Evolutionary conservation across 257 asterid species (phyloP).

Genomic region (Solanum virginianum): DNA sequence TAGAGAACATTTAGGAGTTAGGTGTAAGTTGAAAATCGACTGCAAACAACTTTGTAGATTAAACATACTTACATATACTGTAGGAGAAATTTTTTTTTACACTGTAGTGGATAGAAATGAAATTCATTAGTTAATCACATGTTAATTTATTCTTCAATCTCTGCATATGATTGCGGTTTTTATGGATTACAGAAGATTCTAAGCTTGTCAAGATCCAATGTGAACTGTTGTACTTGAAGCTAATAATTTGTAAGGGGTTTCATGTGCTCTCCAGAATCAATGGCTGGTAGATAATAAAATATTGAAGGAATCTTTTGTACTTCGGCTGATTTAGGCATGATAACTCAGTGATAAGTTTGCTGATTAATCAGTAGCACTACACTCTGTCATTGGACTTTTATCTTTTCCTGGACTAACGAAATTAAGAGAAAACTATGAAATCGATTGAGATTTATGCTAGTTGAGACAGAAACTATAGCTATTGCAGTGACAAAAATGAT

Average conservation of each 20-base stretch:
- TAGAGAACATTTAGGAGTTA: background rate
- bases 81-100: background rate
- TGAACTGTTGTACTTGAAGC: background rate
- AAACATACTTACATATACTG: background rate
- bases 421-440: background rate
- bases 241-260: background rate
- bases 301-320: background rate
- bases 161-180: background rate
- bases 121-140: background rate
- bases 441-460: background rate
- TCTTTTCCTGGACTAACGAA: background rate
- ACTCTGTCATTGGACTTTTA: background rate
- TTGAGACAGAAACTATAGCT: background rate
- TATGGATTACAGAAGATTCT: background rate
- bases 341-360: background rate
- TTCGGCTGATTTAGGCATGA: background rate
- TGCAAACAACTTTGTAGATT: background rate
- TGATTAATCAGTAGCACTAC: background rate
- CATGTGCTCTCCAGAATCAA: slow-evolving; percentile 1
- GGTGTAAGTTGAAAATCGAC: background rate
- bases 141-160: background rate
- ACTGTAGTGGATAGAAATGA: background rate
- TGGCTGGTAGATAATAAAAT: background rate
- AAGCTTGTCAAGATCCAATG: background rate
- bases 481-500: background rate